Conservation (phyloP, 495 filamentous ascomycete species). For the Xylaria palmicola region DNA sequence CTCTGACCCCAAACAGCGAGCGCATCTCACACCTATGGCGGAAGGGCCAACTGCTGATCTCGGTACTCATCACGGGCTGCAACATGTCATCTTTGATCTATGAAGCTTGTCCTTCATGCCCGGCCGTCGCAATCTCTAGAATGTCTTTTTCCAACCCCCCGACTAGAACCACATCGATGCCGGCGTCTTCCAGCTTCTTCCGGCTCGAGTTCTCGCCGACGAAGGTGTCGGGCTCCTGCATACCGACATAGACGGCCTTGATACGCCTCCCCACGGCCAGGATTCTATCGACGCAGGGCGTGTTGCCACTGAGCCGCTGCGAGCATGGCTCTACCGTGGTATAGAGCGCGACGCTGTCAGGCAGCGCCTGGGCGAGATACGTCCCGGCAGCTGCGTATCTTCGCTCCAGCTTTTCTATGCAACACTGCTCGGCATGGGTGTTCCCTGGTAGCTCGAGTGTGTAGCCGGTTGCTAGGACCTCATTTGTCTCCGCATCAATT, state of each 20-base stretch:
- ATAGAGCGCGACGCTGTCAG: conserved; percentile 64
- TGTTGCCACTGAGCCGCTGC: conserved; percentile 75
- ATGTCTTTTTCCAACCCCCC: conserved; percentile 80
- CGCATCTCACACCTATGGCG: no score
- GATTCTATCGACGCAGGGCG: conserved; percentile 80
- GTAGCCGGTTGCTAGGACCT: conserved; percentile 80
- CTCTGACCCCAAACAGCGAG: no score
- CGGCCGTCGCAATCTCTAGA: conserved; percentile 73
- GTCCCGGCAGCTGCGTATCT: conserved; percentile 52
- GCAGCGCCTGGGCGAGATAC: conserved; percentile 55
- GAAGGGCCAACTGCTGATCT: not conserved
- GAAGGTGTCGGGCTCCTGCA: conserved; percentile 86
- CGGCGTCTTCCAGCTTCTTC: conserved; percentile 64
- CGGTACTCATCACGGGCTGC: no score
- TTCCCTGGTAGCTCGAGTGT: conserved; percentile 89
- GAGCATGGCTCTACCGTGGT: conserved; percentile 95
- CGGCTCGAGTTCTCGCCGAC: conserved; percentile 77
- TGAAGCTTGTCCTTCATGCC: conserved; percentile 55
- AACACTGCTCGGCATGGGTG: conserved; percentile 94
- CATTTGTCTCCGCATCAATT: conserved; percentile 56
- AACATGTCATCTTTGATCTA: not conserved
- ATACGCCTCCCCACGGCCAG: conserved; percentile 61
- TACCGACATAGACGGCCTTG: conserved; percentile 79
- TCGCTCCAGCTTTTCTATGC: conserved; percentile 71
- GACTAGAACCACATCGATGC: conserved; percentile 71